Evolutionary conservation across 2,329 filamentous ascomycete species (phyloP).

Genomic region (Xylaria sp.): DNA sequence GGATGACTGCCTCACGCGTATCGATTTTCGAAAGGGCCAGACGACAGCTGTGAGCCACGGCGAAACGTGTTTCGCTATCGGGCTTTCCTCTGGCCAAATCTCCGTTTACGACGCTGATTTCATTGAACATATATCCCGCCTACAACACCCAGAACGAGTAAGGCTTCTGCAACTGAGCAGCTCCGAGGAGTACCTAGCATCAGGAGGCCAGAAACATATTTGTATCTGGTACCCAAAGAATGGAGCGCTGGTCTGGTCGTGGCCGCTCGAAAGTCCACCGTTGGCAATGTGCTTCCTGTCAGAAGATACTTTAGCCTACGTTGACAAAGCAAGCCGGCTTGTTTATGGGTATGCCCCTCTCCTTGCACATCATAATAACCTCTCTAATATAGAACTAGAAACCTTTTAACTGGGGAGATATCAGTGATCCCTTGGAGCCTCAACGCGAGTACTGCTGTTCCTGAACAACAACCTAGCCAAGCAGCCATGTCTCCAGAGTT

Average conservation of each 20-base stretch:
- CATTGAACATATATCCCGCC: constrained; percentile 38
- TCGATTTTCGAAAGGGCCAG: constrained; percentile 46
- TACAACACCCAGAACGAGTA: constrained; percentile 46
- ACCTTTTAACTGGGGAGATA: constrained; percentile 26
- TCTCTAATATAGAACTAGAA: constrained; percentile 32
- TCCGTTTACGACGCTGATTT: constrained; percentile 45
- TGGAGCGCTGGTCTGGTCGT: constrained; percentile 29
- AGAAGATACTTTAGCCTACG: constrained; percentile 20
- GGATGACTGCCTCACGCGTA: constrained; percentile 51
- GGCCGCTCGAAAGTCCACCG: constrained; percentile 26
- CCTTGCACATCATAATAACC: too few species aligned
- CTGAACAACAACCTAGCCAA: constrained; percentile 29
- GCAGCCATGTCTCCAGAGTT: constrained; percentile 32
- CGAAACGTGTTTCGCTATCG: constrained; percentile 47
- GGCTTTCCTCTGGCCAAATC: constrained; percentile 47
- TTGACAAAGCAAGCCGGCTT: constrained; percentile 22
- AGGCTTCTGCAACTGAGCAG: constrained; percentile 44
- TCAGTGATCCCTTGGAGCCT: constrained; percentile 29
- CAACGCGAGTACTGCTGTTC: constrained; percentile 27
- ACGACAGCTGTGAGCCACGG: constrained; percentile 46
- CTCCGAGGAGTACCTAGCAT: constrained; percentile 38
- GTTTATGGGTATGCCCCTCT: constrained; percentile 28
- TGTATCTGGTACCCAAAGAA: constrained; percentile 30
- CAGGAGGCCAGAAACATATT: constrained; percentile 30
- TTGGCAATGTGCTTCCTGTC: constrained; percentile 30